These are phyloP conservation scores for Perkinsus olseni DNA, from an alignment of 169 alveolate species.

Conservation along the genomic window DNA sequence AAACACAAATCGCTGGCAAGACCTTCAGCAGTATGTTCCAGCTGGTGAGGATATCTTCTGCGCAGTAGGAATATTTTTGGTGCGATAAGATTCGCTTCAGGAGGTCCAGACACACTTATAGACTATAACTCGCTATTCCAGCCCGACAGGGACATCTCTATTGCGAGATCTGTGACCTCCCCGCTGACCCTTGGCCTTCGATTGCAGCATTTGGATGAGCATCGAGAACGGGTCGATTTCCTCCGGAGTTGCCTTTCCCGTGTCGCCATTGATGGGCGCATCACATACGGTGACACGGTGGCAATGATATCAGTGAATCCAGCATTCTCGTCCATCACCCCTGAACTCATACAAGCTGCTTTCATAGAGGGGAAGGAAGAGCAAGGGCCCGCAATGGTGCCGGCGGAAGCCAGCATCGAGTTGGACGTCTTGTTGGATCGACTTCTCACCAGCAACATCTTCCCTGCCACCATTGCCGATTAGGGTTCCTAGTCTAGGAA, in stretches of 20 bases:
- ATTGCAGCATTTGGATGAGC: neutral
- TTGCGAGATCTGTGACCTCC: neutral
- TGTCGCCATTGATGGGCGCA: neutral
- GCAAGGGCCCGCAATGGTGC: neutral
- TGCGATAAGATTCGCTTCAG: neutral
- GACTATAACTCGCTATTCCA: neutral
- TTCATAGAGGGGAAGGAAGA: neutral
- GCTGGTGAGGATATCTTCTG: neutral
- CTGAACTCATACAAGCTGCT: neutral
- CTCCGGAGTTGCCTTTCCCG: neutral
- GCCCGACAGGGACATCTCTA: neutral
- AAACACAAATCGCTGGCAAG: neutral
- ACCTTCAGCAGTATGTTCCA: neutral
- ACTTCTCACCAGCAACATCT: neutral
- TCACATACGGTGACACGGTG: neutral
- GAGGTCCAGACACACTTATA: neutral
- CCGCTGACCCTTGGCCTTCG: neutral
- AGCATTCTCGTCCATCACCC: neutral
- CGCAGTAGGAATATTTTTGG: neutral
- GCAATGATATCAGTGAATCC: neutral
- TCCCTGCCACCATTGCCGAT: too few relatives aligned
- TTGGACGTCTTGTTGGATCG: neutral
- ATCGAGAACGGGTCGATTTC: neutral
- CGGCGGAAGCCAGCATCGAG: neutral
- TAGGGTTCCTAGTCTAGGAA: too few relatives aligned